Evolutionary conservation across 2,329 filamentous ascomycete species (phyloP), one percentile per base, ranked within the genome.

Genomic region (Dactylellina leptospora): DNA sequence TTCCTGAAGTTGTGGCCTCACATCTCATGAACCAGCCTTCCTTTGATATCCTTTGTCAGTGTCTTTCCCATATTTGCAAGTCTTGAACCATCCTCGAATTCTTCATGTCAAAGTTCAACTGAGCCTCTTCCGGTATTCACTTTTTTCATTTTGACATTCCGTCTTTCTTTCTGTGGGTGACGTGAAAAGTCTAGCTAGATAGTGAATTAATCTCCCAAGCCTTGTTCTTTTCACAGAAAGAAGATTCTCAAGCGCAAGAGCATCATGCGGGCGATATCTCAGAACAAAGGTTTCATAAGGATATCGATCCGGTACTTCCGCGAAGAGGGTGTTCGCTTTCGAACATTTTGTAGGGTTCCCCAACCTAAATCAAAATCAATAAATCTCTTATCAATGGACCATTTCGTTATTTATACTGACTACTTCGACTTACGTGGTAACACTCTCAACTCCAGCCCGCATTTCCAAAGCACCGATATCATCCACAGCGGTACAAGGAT

Each of bases 231-330:
- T 48, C 3, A 40, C 28, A 8, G 51, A 13, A 1, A 61, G 40
- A 23, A 51, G 50, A 25, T 70, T 70, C 9, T 62, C 36, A n/a
- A 50, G 28, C 20, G 44, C 25, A 10, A 62, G 50, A 22, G 42
- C n/a, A 5, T 47, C 56, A 16, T 50, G 16, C 6, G 64, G 48
- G n/a, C 56, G 55, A 22, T 70, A 70, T 18, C 45, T 70, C 36
- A 70, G 48, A 16, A 70, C 40, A 18, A 70, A 70, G 3, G 64
- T 55, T 47, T 70, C 64, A 18, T 56, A 62, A 1, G 64, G 64
- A 38, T 70, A 60, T n/a, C 11, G 27, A 23, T 56, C 36, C 18
- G 13, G n/a, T n/a, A 48, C 55, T 13, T 48, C 38, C n/a, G 38
- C 60, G 25, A 23, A 38, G 2, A 28, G 2, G 5, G 20, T 18